Conservation (phyloP, 805 yeast genomes). For the Wickerhamomyces chaumierensis region DNA sequence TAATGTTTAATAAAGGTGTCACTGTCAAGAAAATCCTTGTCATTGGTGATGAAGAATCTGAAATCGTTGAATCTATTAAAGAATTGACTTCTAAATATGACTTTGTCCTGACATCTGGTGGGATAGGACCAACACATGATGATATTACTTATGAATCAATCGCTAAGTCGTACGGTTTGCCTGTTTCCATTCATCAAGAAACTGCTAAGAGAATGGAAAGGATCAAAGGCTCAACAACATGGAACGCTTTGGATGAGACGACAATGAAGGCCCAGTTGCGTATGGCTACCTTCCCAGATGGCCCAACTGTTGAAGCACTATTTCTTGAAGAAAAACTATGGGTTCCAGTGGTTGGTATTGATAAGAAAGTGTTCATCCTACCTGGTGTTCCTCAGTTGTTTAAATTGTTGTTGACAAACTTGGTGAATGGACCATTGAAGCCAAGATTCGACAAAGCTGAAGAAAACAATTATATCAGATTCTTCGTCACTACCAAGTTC, state of each 20-base stretch:
- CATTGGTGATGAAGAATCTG: constrained; percentile 65
- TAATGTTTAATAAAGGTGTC: constrained; percentile 58
- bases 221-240: constrained; percentile 25
- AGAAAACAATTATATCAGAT: constrained; percentile 27
- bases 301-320: constrained; percentile 29
- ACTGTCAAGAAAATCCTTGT: constrained; percentile 57
- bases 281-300: constrained; percentile 69
- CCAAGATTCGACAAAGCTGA: constrained; percentile 16
- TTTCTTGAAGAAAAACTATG: constrained; percentile 47
- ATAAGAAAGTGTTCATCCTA: constrained; percentile 52
- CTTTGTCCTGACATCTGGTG: constrained; percentile 36
- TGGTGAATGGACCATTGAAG: constrained; percentile 27
- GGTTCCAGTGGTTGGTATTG: constrained; percentile 77
- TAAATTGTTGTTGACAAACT: constrained; percentile 35
- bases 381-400: constrained; percentile 83
- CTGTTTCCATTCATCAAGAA: constrained; percentile 38
- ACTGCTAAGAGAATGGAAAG: constrained; percentile 50
- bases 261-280: constrained; percentile 53
- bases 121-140: constrained; percentile 85
- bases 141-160: constrained; percentile 74
- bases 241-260: constrained; percentile 23
- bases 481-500: constrained; percentile 47
- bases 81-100: constrained; percentile 37
- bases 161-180: constrained; percentile 51
- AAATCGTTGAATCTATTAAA: constrained; percentile 43